Base-by-base conservation (phyloP, 2,329 filamentous ascomycete species). In the Ilyonectria destructans region DNA sequence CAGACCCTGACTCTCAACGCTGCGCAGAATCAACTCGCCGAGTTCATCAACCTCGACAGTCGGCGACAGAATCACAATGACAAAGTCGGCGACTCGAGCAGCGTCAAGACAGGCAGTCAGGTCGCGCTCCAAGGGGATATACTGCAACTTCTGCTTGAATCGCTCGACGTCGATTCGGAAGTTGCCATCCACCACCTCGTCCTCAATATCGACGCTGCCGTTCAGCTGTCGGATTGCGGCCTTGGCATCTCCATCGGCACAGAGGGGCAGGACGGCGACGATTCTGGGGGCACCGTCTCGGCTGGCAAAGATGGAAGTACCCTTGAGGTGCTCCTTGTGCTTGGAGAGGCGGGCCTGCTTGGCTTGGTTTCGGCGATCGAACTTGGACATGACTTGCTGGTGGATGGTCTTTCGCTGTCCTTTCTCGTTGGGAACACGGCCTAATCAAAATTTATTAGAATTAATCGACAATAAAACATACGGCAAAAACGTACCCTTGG, bases 361-460 rank as follows among this genome's bases (percentile, higher is more conserved):
- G 75, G 94, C 93, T 85, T 97, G 94, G 82, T 99, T 98, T 76
- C 94, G 91, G 68, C 96, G 92, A 82, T 97, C 95, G 80, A 99
- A 89, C 83, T 98, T 99, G 67, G 95, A 97, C 93, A 98, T 96
- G 83, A 98, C 90, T 84, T 97, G 94, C 81, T 99, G 96, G 81
- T 97, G 94, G 62, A 94, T 94, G 17, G 96, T 97, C 82, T 94
- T 97, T 78, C 96, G 91, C 75, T 87, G 86, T 69, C 92, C 91
- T 76, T 88, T 90, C 78, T 97, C 93, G 77, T 89, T 85, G 62
- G 87, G 91, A 57, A 96, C 88, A 82, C 96, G 96, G 79, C 95
- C 94, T 96, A 31, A 64, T 15, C 33, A 17, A 33, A 45, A 40
- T 54, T 48, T 17, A 23, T 52, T 71, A 58, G 35, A 17, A 54